Evolutionary conservation across 2,329 filamentous ascomycete species (phyloP).

Genomic region (Neonectria hederae): DNA sequence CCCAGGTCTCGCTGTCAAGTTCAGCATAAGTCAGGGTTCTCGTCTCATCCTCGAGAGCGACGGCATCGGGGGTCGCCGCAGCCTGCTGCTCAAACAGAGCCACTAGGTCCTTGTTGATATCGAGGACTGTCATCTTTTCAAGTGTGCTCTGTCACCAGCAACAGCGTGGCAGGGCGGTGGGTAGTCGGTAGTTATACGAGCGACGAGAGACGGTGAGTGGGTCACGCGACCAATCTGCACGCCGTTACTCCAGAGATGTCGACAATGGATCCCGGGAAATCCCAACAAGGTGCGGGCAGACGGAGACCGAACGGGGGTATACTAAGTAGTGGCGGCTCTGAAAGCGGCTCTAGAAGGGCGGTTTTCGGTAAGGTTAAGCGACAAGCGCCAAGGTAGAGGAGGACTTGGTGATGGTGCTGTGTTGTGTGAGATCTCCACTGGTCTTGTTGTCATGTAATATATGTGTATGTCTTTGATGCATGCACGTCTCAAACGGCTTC

Average conservation of each 20-base stretch:
- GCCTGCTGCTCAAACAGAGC: constrained; percentile 77
- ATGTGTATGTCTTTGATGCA: neutral
- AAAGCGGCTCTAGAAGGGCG: constrained; percentile 1
- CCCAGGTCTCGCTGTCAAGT: constrained; percentile 72
- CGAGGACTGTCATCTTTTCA: constrained; percentile 69
- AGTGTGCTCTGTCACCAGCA: constrained; percentile 15
- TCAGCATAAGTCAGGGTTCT: constrained; percentile 76
- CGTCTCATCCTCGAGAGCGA: constrained; percentile 77
- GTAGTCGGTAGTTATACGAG: constrained; percentile 13
- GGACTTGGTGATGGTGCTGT: constrained; percentile 2
- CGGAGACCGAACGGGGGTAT: constrained; percentile 23
- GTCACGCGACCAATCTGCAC: constrained; percentile 41
- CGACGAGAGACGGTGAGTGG: constrained; percentile 34
- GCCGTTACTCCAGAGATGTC: constrained; percentile 30
- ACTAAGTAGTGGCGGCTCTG: constrained; percentile 3
- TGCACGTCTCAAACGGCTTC: constrained; percentile 24
- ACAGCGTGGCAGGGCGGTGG: constrained; percentile 7
- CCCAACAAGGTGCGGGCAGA: constrained; percentile 31
- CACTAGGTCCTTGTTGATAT: constrained; percentile 76
- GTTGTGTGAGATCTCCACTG: neutral
- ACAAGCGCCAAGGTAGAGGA: neutral
- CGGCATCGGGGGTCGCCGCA: constrained; percentile 70
- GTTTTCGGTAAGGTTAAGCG: neutral
- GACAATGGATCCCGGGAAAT: constrained; percentile 11
- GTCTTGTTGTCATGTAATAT: neutral